Evolutionary conservation across 129 eudicot genomes (phyloP), one percentile per base, ranked within the genome.

Genomic region (Pulicaria dysenterica): DNA sequence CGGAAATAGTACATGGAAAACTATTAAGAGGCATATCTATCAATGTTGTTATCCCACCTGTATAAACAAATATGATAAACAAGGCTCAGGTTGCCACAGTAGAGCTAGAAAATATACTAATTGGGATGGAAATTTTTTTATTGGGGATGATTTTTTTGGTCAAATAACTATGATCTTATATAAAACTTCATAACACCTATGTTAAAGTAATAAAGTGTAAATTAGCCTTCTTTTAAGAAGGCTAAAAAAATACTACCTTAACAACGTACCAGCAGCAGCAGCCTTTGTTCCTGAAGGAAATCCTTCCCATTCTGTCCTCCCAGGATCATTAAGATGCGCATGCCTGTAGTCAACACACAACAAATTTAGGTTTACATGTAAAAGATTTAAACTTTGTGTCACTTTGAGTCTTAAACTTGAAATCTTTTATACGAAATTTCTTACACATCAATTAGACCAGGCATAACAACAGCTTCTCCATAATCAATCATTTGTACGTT

Each of bases 201-300:
- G 0, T 24, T 9, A 6, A 56, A 19, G 61, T 56, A 0, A 8
- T 9, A 6, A 56, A 19, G 61, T 56, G 40, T 46, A 46, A 8
- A 58, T 58, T 36, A 58, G 8, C 44, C 64, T 43, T 65, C 4
- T 19, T 47, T 6, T 47, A 1, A 11, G 19, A 1, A 11, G 19
- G 17, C 36, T 14, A 36, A 2, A 43, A 24, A 24, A 14, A 42
- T 12, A 51, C 13, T 54, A 63, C 31, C 49, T 6, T 16, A 44
- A 37, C 14, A 13, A 74, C 78, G 3, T 79, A 95, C 99, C 99
- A 47, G 99, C 97, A 84, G 96, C 97, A 70, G 99, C 99, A 46
- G 99, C 97, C 75, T 77, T 90, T 43, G 99, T 95, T 51, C 99
- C 99, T 4, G 99, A 95, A 71, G 99, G 99, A 81, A 95, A 95